These are phyloP conservation scores for Fusarium fracticaudum DNA, from an alignment of 2,329 filamentous ascomycete species.

Conservation along the genomic window DNA sequence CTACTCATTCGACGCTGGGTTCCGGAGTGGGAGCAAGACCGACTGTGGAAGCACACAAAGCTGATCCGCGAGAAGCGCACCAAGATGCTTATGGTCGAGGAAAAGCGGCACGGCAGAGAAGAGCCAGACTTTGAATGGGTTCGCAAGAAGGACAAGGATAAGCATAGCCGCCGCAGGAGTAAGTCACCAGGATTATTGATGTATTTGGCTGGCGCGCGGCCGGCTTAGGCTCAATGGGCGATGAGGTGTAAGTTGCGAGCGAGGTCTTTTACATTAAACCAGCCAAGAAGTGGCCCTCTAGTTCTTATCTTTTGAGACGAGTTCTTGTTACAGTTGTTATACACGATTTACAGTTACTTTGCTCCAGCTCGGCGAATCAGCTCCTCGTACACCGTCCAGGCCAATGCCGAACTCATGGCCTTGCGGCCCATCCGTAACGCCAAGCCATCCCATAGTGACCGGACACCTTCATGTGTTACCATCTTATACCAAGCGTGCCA, in stretches of 20 bases:
- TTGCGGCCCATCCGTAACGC: conserved; percentile 90
- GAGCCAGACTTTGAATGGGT: conserved; percentile 65
- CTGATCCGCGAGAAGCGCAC: conserved; percentile 66
- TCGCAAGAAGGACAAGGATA: conserved; percentile 66
- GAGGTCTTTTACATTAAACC: conserved; percentile 10
- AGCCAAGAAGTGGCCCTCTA: conserved; percentile 11
- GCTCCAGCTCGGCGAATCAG: conserved; percentile 70
- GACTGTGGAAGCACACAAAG: conserved; percentile 77
- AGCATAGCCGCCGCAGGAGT: conserved; percentile 61
- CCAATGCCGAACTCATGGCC: conserved; percentile 90
- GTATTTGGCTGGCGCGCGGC: conserved; percentile 65
- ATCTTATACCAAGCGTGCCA: conserved; percentile 79
- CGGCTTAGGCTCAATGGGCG: conserved; percentile 43
- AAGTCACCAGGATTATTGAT: conserved; percentile 66
- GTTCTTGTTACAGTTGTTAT: conserved; percentile 38
- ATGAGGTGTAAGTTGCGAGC: neutral
- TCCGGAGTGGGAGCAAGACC: conserved; percentile 74
- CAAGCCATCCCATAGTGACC: conserved; percentile 86
- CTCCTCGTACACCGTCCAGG: conserved; percentile 98
- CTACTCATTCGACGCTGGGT: conserved; percentile 80
- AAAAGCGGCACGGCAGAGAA: conserved; percentile 53
- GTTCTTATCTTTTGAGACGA: conserved; percentile 23
- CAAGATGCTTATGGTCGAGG: conserved; percentile 60
- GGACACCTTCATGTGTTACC: conserved; percentile 81
- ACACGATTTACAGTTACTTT: conserved; percentile 28